phyloP scores from a whole-genome alignment of 139 green algal species.

The Haematococcus lacustris region DNA sequence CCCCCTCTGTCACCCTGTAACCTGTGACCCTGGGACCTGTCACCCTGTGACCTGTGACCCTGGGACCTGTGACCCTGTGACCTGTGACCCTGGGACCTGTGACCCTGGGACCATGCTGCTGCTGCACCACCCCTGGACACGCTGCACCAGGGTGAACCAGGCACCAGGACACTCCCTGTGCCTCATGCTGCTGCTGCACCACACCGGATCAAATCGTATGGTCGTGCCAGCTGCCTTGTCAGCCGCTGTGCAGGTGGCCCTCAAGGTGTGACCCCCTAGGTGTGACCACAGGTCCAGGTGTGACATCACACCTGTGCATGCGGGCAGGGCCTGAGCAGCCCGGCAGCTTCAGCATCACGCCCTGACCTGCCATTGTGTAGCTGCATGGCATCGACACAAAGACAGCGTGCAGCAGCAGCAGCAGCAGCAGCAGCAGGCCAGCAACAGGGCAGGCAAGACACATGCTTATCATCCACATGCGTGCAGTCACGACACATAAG shows the following conservation, averaged over 20 bases:
- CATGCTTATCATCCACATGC: neutral
- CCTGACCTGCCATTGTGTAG: slow-evolving; percentile 38
- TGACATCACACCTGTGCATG: slow-evolving; percentile 6
- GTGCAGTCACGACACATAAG: neutral
- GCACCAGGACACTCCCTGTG: neutral
- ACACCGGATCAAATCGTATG: neutral
- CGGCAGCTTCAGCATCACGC: slow-evolving; percentile 32
- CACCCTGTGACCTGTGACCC: too few relatives aligned
- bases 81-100: too few relatives aligned
- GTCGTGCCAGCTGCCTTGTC: neutral
- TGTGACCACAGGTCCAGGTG: too few relatives aligned
- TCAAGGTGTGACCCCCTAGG: neutral
- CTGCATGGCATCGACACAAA: slow-evolving; percentile 7
- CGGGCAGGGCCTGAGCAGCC: neutral
- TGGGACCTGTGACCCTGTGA: too few relatives aligned
- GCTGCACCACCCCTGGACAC: too few relatives aligned
- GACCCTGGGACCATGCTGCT: too few relatives aligned
- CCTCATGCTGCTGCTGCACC: neutral
- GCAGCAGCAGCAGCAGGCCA: neutral
- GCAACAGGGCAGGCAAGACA: neutral
- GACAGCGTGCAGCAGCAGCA: neutral
- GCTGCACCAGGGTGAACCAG: too few relatives aligned
- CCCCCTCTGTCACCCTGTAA: neutral
- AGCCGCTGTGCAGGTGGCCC: neutral
- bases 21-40: too few relatives aligned